Percentiles rank a stretch among this genome's conserved stretches.
Evolutionary conservation across 2,329 filamentous ascomycete species (phyloP).

Genomic region (Ophiostoma montium): DNA sequence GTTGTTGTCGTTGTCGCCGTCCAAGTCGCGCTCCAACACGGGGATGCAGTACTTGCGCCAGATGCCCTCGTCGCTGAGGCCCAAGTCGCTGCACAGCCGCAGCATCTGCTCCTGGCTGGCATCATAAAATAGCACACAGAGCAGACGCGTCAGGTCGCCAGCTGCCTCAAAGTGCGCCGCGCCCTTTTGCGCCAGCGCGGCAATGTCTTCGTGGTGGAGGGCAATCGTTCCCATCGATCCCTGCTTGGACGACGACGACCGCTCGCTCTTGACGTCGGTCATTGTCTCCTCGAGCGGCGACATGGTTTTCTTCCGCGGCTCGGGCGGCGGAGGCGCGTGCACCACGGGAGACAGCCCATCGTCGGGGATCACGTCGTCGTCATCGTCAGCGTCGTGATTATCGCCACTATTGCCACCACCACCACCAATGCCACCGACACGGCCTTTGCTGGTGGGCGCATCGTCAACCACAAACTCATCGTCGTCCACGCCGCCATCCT

Average conservation of each 20-base stretch:
- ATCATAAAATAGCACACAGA: conserved; percentile 10
- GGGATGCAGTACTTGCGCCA: conserved; percentile 10
- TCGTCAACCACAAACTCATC: background rate
- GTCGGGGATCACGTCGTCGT: background rate
- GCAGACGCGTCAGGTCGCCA: conserved; percentile 8
- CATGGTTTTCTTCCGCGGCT: background rate
- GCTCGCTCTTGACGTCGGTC: no score
- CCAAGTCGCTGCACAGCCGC: conserved; percentile 3
- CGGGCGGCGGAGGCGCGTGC: background rate
- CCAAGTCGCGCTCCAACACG: background rate
- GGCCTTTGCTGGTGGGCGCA: background rate
- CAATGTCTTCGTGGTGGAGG: conserved; percentile 1
- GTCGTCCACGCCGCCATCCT: background rate
- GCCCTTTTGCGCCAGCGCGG: conserved; percentile 9
- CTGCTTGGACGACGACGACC: background rate
- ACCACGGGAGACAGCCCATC: background rate
- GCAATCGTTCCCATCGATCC: background rate
- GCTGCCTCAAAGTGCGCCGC: conserved; percentile 7
- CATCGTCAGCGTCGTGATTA: background rate
- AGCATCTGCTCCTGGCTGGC: conserved; percentile 2
- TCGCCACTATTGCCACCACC: background rate
- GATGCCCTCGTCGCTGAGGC: background rate
- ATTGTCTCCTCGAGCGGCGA: no score
- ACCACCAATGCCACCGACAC: background rate
- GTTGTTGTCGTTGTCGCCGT: no score